Evolutionary conservation across 371 early-diverging fungal genomes (phyloP).

Genomic region (Mortierella sp.): DNA sequence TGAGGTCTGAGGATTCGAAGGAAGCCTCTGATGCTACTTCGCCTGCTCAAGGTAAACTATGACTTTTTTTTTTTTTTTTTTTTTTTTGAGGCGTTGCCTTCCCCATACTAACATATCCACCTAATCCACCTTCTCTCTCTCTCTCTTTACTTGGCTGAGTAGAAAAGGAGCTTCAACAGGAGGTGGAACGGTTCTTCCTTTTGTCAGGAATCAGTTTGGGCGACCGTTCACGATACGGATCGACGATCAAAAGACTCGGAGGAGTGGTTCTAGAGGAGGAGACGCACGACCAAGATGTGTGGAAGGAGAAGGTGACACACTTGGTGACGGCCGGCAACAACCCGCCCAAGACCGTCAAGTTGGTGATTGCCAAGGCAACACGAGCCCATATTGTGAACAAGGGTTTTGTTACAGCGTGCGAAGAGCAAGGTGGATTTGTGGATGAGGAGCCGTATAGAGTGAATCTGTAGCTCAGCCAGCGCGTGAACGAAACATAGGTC

Average conservation of each 20-base stretch:
- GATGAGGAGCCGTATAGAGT: constrained; percentile 31
- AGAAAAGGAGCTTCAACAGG: background rate
- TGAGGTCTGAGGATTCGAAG: background rate
- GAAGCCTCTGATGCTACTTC: too few species aligned
- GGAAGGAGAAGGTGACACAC: constrained; percentile 34
- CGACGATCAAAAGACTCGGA: constrained; percentile 19
- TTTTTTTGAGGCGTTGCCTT: background rate
- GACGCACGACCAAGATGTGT: constrained; percentile 19
- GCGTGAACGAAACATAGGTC: too few species aligned
- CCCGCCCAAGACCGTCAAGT: constrained; percentile 35
- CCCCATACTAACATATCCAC: too few species aligned
- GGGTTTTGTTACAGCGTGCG: constrained; percentile 21
- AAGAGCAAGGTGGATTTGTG: constrained; percentile 22
- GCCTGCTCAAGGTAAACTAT: too few species aligned
- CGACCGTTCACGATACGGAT: constrained; percentile 19
- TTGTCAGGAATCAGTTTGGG: constrained; percentile 21
- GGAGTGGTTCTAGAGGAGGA: constrained; percentile 34
- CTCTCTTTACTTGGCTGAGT: background rate
- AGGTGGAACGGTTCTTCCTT: constrained; percentile 8
- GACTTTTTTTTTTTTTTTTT: background rate
- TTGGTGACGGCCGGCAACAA: constrained; percentile 36
- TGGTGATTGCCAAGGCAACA: constrained; percentile 23
- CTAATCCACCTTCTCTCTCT: too few species aligned
- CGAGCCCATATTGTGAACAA: constrained; percentile 33
- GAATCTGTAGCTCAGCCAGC: background rate